A percentile compares a stretch with the other conserved stretches of the same genome.
Evolutionary conservation across 225 moss, liverwort and hornwort genomes (phyloP).

Genomic region (Pseudisothecium myosuroides): DNA sequence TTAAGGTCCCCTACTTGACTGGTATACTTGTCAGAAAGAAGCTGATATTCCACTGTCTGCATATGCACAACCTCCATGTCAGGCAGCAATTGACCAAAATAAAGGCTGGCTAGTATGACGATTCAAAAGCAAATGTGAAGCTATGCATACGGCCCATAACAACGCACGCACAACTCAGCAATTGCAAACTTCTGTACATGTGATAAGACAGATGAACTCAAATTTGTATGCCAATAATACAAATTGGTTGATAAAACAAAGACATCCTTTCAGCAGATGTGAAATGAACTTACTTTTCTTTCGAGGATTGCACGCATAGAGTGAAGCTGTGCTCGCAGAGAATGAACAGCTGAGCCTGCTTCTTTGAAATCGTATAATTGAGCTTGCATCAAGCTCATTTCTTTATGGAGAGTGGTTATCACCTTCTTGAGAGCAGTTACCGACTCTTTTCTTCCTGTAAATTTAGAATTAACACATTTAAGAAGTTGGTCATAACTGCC

Average conservation of each 20-base stretch:
- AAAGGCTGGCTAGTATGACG: neutral
- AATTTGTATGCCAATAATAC: neutral
- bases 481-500: neutral
- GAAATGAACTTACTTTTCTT: constrained; percentile 53
- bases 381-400: constrained; percentile 85
- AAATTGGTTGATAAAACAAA: neutral
- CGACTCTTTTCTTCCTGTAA: constrained; percentile 68
- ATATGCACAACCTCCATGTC: constrained; percentile 2
- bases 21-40: constrained; percentile 47
- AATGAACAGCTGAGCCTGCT: constrained; percentile 74
- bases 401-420: constrained; percentile 80
- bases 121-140: neutral
- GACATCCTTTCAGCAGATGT: neutral
- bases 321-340: constrained; percentile 71
- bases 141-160: neutral
- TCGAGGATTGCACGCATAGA: constrained; percentile 61
- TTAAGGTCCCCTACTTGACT: constrained; percentile 44
- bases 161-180: neutral
- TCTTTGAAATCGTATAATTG: constrained; percentile 80
- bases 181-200: neutral
- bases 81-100: neutral
- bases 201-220: neutral
- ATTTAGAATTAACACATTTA: too few relatives aligned
- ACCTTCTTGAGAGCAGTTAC: constrained; percentile 75
- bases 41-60: constrained; percentile 58